These are phyloP conservation scores for Agaricales sp. DNA, from an alignment of 1,284 basidiomycete genomes.

Conservation along the genomic window DNA sequence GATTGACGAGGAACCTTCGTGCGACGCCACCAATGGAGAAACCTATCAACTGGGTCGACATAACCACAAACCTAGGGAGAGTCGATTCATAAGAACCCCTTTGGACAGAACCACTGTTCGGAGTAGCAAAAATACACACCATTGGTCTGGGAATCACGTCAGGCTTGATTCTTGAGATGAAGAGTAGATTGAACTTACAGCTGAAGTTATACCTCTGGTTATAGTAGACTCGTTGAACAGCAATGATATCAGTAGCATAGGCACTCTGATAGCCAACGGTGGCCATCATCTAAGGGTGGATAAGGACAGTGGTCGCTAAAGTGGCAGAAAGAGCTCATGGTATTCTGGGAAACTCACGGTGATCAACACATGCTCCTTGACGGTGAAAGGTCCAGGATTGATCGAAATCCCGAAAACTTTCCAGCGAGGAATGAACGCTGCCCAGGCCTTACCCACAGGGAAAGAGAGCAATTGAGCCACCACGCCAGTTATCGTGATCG, in stretches of 20 bases:
- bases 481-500: constrained; percentile 34
- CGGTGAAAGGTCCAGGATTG: constrained; percentile 64
- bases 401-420: constrained; percentile 45
- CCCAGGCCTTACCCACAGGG: constrained; percentile 56
- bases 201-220: constrained; percentile 34
- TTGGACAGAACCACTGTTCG: too few species aligned
- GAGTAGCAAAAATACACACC: too few species aligned
- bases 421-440: constrained; percentile 40
- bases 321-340: too few species aligned
- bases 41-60: constrained; percentile 82
- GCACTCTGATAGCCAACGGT: constrained; percentile 51
- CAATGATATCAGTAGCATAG: constrained; percentile 68
- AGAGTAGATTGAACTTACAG: constrained; percentile 20
- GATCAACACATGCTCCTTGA: constrained; percentile 59
- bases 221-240: constrained; percentile 63
- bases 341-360: too few species aligned
- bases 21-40: constrained; percentile 82
- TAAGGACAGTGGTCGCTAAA: too few species aligned
- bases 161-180: not conserved
- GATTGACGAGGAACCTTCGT: constrained; percentile 72
- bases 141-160: not conserved
- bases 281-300: constrained; percentile 72
- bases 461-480: constrained; percentile 57
- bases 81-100: constrained; percentile 5
- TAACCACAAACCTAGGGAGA: constrained; percentile 72